phyloP scores from a whole-genome alignment of 2,329 filamentous ascomycete genomes.

The Biscogniauxia sp. region DNA sequence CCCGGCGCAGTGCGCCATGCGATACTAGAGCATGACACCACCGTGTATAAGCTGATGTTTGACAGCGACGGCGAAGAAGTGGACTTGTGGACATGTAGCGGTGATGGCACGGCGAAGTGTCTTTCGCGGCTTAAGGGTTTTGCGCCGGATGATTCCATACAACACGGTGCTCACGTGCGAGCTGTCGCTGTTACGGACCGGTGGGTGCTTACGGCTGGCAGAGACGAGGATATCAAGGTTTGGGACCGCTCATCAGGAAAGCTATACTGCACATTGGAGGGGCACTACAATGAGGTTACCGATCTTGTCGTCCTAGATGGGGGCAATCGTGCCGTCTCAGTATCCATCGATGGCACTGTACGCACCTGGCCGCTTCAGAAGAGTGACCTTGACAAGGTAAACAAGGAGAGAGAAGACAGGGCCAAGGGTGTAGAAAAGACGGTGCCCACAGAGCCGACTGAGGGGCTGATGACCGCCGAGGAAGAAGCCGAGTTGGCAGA shows the following conservation, averaged over 20 bases:
- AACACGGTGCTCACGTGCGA: constrained; percentile 87
- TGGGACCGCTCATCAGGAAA: constrained; percentile 77
- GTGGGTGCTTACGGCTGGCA: constrained; percentile 82
- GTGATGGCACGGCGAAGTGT: constrained; percentile 84
- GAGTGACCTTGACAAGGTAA: constrained; percentile 51
- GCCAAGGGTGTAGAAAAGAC: constrained; percentile 51
- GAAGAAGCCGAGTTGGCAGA: constrained; percentile 92
- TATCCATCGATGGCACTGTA: constrained; percentile 86
- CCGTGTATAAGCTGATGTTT: constrained; percentile 78
- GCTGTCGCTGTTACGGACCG: constrained; percentile 73
- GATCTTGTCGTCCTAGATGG: constrained; percentile 63
- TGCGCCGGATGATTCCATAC: constrained; percentile 67
- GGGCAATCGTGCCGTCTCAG: constrained; percentile 65
- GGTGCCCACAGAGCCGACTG: constrained; percentile 42
- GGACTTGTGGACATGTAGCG: constrained; percentile 90
- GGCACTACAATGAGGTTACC: constrained; percentile 93
- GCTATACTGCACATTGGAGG: constrained; percentile 70
- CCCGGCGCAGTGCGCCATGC: constrained; percentile 43
- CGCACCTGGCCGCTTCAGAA: constrained; percentile 76
- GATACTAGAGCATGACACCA: constrained; percentile 84
- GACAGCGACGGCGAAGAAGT: constrained; percentile 58
- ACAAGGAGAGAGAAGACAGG: constrained; percentile 48
- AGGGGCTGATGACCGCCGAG: constrained; percentile 71
- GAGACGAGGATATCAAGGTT: constrained; percentile 87
- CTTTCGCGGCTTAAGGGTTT: constrained; percentile 68